phyloP scores from a whole-genome alignment of 2,329 filamentous ascomycete genomes.

The Claviceps monticola region DNA sequence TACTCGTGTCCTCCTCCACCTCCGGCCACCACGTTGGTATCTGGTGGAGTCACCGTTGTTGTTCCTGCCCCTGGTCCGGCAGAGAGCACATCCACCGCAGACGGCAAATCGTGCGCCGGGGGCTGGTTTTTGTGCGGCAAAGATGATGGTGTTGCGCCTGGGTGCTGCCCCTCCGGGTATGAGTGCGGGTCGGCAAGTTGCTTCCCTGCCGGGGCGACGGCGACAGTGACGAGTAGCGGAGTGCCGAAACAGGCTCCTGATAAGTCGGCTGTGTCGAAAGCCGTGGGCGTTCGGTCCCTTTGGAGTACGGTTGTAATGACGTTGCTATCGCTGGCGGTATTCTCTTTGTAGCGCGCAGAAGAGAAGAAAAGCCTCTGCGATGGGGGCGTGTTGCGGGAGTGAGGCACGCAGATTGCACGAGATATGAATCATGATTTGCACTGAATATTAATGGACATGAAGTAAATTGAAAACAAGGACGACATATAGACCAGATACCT shows the following conservation, averaged over 20 bases:
- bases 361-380: no score
- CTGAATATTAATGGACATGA: not conserved
- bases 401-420: not conserved
- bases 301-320: not conserved
- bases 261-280: slow-evolving; percentile 6
- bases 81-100: slow-evolving; percentile 26
- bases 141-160: slow-evolving; percentile 47
- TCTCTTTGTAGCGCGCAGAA: not conserved
- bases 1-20: slow-evolving; percentile 57
- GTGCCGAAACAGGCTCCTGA: slow-evolving; percentile 39
- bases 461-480: not conserved
- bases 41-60: slow-evolving; percentile 56
- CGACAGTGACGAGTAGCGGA: slow-evolving; percentile 43
- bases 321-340: not conserved
- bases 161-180: slow-evolving; percentile 75
- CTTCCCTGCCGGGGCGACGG: slow-evolving; percentile 37
- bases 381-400: not conserved
- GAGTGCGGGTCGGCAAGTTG: slow-evolving; percentile 61
- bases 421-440: not conserved
- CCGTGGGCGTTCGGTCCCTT: not conserved
- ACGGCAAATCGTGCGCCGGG: slow-evolving; percentile 45
- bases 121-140: slow-evolving; percentile 66
- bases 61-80: slow-evolving; percentile 41
- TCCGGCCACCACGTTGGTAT: slow-evolving; percentile 46
- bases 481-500: not conserved